Evolutionary conservation across 495 filamentous ascomycete genomes (phyloP), one percentile per base, ranked within the genome.

Genomic region (Penicillium verhagenii): DNA sequence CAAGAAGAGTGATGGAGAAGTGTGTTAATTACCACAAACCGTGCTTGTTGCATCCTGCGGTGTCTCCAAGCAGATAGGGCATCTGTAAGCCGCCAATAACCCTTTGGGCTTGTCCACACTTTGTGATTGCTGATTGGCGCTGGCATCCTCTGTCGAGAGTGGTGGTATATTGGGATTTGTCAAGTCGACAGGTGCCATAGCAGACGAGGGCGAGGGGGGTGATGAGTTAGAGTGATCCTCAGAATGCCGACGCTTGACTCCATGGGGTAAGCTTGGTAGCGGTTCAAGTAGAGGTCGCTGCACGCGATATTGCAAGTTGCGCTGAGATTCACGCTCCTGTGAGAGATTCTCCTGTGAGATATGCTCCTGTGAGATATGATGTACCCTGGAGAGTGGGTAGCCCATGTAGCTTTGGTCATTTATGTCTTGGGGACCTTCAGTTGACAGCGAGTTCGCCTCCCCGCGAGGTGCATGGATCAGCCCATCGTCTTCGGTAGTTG

Each of bases 131-230:
- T 79, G 70, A 1, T 73, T 73, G 53, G 73, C 79, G 16, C 80
- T 54, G 1, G 73, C 65, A 40, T 77, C 72, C 47, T 72, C 66
- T 23, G 75, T 75, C n/a, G 75, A 69, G 4, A 45, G 6, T n/a
- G 42, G 6, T 25, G 42, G n/a, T n/a, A 78, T 69, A 2, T 83
- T 75, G 1, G 81, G 72, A 16, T 56, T 54, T 1, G 61, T 64
- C 24, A 64, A 33, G 39, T 64, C 61, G 14, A 64, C 54, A 20
- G 61, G 28, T 14, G 59, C 52, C 7, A 63, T 44, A n/a, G n/a
- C n/a, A n/a, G n/a, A n/a, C n/a, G n/a, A n/a, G n/a, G n/a, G n/a
- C n/a, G n/a, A n/a, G n/a, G n/a, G n/a, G n/a, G n/a, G n/a, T n/a
- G n/a, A n/a, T n/a, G n/a, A n/a, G n/a, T n/a, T n/a, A n/a, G n/a